phyloP scores from a whole-genome alignment of 2,329 filamentous ascomycete genomes.

The Chrysosporium queenslandicum region DNA sequence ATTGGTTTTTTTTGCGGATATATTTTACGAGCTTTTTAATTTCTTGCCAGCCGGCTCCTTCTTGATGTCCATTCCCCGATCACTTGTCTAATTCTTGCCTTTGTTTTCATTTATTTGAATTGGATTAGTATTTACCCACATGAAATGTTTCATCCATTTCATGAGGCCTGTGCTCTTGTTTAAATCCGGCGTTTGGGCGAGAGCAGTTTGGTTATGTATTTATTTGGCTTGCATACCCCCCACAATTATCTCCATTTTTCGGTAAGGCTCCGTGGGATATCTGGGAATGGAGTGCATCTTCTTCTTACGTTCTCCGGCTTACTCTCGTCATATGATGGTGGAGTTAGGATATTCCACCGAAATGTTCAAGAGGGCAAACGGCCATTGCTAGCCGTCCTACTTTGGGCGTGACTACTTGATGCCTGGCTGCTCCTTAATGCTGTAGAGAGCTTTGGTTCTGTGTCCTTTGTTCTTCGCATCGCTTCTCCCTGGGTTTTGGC shows the following conservation, averaged over 20 bases:
- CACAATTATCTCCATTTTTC: conserved; percentile 2
- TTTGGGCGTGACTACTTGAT: neutral
- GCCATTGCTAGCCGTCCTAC: neutral
- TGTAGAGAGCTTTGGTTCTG: neutral
- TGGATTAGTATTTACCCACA: neutral
- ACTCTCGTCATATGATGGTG: neutral
- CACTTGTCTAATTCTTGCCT: neutral
- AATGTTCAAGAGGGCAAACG: neutral
- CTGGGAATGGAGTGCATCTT: neutral
- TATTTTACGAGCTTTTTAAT: conserved; percentile 19
- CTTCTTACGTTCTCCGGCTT: neutral
- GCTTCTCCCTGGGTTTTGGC: neutral
- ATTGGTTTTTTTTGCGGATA: conserved; percentile 20
- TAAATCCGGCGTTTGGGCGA: conserved; percentile 4
- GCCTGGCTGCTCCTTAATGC: neutral
- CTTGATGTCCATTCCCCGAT: neutral
- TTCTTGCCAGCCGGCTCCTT: neutral
- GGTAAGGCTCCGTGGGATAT: conserved; percentile 2
- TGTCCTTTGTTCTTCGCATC: neutral
- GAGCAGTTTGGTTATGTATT: neutral
- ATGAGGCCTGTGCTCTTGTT: neutral
- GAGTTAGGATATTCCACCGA: neutral
- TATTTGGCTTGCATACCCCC: conserved; percentile 10
- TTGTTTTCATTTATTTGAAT: neutral
- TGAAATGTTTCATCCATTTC: neutral